A percentile compares a stretch with the other conserved stretches of the same genome.
These are phyloP conservation scores for Oehlia diaphana DNA, from an alignment of 192 early-diverging fungal species.

Conservation along the genomic window DNA sequence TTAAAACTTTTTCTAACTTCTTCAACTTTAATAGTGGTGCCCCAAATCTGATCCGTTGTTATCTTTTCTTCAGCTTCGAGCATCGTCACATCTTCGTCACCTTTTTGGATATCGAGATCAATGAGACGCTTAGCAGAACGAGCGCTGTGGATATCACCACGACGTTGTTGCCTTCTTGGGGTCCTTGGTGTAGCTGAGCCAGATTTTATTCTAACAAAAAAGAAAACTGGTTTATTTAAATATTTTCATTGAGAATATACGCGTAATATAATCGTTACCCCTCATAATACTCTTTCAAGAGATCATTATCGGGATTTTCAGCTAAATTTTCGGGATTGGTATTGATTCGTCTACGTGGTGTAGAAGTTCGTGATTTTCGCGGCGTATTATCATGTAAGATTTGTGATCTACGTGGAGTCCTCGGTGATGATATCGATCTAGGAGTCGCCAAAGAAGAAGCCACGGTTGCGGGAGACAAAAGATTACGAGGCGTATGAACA, in stretches of 20 bases:
- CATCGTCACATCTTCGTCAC: neutral
- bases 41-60: constrained; percentile 71
- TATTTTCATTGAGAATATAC: neutral
- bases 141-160: neutral
- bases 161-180: neutral
- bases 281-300: neutral
- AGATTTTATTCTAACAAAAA: neutral
- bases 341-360: neutral
- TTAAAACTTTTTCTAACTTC: constrained; percentile 77
- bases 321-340: neutral
- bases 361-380: neutral
- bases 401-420: neutral
- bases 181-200: neutral
- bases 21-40: constrained; percentile 88
- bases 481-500: neutral
- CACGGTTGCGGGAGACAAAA: neutral
- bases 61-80: neutral
- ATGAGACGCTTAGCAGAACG: neutral
- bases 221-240: neutral
- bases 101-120: neutral
- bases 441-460: neutral
- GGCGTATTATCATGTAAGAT: neutral
- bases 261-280: neutral
- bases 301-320: neutral
- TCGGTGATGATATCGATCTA: neutral